Base-by-base conservation (phyloP, 306 rosid species). In the Dicorynia guianensis region DNA sequence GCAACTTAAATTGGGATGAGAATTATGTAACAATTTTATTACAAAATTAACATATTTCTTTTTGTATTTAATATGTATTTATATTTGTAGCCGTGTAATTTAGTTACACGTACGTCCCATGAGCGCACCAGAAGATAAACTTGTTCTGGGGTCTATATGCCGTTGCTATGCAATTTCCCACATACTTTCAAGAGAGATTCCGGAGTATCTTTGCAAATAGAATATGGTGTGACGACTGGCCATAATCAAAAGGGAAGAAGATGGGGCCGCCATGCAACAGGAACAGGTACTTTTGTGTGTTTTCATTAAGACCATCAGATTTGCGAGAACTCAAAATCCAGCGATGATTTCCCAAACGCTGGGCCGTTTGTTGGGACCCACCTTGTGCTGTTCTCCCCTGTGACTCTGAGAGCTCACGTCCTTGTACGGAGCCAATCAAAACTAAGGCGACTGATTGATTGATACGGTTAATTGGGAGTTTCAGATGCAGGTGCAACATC, bases 331-430 rank as follows among this genome's bases (percentile, higher is more conserved):
- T 80, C 57, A 74, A 58, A 67, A 80, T 58, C 76, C 82, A 72
- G 76, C 86, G 38, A 73, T 80, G 38, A 80, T 47, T 44, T 81
- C 69, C 58, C 78, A 46, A 33, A 56, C 79, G 49, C 49, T 63
- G 74, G 67, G 75, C 82, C 63, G 75, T 80, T 77, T 34, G 62
- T 19, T 1, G 71, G 79, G 47, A 36, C 76, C 85, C 58, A 65
- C 77, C 55, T 48, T 66, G 50, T 63, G 73, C 36, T 36, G 33
- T 61, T 43, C 54, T 34, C 64, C 0, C 19, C 18, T 25, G 30
- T 25, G 3, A 5, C n/a, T n/a, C 42, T 33, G 3, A 5, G 15
- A 34, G 42, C 33, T 58, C 15, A 8, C 15, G 38, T 56, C 62
- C 62, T 60, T 34, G 46, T 34, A 46, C 33, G 6, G 6, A 25